Evolutionary conservation across 805 yeast genomes (phyloP), one percentile per base, ranked within the genome.

Genomic region (Yarrowia sp.): DNA sequence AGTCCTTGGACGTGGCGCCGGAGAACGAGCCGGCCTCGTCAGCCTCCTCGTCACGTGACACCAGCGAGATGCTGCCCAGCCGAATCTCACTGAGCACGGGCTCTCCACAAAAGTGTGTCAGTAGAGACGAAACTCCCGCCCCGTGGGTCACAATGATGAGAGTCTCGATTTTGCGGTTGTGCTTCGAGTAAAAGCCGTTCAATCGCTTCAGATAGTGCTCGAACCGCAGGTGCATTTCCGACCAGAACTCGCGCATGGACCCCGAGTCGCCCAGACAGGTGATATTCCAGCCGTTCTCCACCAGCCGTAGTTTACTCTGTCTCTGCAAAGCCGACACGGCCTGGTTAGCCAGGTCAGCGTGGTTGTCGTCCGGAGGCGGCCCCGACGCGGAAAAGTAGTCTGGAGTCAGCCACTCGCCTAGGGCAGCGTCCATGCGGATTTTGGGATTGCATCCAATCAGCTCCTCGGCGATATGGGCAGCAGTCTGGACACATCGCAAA

Each of bases 321-420:
- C 67, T 64, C 17, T 68, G 53, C 38, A 39, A n/a, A 10, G 56
- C 67, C 20, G 19, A 47, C 40, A 46, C 65, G 40, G 39, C 67
- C 58, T 17, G 67, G 14, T 69, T 70, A 6, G 72, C 74, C 17
- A 77, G 66, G 12, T 75, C 69, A n/a, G 68, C 52, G 46, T 76
- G 79, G 49, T 75, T 74, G 69, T 78, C 81, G 10, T 72, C 71
- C 8, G 79, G 79, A 8, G 81, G 81, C 7, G 80, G 80, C 0
- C 74, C 67, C 9, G 72, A 72, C 43, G 71, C 69, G 8, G 72
- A 64, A 68, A 75, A 79, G 70, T 79, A 79, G 70, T 77, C 81
- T 8, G 78, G 75, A 2, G 77, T 76, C 68, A 76, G 75, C 80
- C 80, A 79, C 66, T 79, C 81, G 30, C 81, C 81, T 40, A 78